phyloP scores from a whole-genome alignment of 768 basidiomycete genomes.

The Mycena alexandri region DNA sequence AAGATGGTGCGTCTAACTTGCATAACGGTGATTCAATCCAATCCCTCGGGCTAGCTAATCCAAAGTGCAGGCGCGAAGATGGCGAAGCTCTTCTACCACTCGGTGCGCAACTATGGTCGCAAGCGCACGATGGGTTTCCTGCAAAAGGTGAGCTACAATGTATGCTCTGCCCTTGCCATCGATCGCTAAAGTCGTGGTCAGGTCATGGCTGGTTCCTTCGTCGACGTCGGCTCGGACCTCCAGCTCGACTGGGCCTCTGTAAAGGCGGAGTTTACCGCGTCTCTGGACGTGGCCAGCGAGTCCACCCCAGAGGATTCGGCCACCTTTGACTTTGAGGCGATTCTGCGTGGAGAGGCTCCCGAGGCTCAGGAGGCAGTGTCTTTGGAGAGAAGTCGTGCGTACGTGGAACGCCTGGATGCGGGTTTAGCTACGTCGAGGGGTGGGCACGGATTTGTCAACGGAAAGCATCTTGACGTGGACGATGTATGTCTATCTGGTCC shows the following conservation, averaged over 20 bases:
- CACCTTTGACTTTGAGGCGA: conserved; percentile 52
- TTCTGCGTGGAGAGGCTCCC: conserved; percentile 50
- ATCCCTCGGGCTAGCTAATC: background rate
- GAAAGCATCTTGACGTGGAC: conserved; percentile 78
- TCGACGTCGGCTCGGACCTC: background rate
- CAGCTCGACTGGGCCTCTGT: conserved; percentile 26
- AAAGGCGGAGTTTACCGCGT: conserved; percentile 4
- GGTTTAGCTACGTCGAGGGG: conserved; percentile 50
- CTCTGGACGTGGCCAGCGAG: background rate
- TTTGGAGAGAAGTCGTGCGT: conserved; percentile 62
- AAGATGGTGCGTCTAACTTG: conserved; percentile 50
- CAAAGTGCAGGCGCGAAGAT: conserved; percentile 66
- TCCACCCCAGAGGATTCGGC: background rate
- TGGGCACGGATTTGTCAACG: conserved; percentile 90
- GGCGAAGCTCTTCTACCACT: conserved; percentile 79
- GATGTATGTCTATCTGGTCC: conserved; percentile 63
- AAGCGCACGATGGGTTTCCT: conserved; percentile 74
- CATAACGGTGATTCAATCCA: no score
- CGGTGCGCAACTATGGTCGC: conserved; percentile 73
- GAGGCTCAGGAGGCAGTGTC: conserved; percentile 42
- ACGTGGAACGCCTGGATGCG: conserved; percentile 70
- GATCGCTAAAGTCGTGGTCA: background rate
- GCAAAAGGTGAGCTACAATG: conserved; percentile 54
- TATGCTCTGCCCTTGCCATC: background rate
- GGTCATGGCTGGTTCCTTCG: conserved; percentile 6